Percentiles rank a stretch among this genome's conserved stretches.
Evolutionary conservation across 139 green algal genomes (phyloP).

Genomic region (Zygnema circumcarinatum): DNA sequence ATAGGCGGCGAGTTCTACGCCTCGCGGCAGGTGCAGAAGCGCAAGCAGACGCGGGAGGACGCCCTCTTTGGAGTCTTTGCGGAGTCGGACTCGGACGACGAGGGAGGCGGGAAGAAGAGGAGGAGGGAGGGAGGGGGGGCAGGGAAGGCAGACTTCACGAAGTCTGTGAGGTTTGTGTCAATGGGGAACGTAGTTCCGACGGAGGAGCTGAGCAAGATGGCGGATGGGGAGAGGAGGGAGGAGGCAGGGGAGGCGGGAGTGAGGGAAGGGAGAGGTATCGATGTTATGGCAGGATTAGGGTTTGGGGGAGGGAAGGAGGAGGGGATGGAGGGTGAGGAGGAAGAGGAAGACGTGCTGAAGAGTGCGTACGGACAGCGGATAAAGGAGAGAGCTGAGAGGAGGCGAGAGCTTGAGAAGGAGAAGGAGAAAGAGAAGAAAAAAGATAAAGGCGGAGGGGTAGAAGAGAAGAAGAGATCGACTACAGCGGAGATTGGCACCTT

Average conservation of each 20-base stretch:
- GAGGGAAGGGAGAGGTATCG: not conserved
- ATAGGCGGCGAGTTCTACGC: conserved; percentile 88
- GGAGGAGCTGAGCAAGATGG: conserved; percentile 14
- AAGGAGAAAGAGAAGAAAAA: conserved; percentile 63
- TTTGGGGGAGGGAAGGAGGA: conserved; percentile 13
- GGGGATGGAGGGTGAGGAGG: conserved; percentile 55
- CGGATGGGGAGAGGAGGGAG: conserved; percentile 24
- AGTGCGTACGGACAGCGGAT: conserved; percentile 79
- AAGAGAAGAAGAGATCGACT: not conserved
- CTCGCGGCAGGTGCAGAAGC: conserved; percentile 68
- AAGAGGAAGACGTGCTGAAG: conserved; percentile 72
- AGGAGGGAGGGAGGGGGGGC: conserved; percentile 39
- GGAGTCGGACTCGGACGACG: conserved; percentile 53
- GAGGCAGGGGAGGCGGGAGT: conserved; percentile 10
- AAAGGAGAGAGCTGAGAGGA: conserved; percentile 62
- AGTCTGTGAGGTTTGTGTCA: conserved; percentile 86
- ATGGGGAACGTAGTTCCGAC: conserved; percentile 62
- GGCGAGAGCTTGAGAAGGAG: conserved; percentile 53
- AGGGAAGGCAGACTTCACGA: conserved; percentile 69
- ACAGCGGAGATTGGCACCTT: conserved; percentile 69
- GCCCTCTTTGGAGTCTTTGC: conserved; percentile 86
- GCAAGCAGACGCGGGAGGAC: conserved; percentile 84
- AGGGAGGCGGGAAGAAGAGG: conserved; percentile 41
- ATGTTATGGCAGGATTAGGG: conserved; percentile 10
- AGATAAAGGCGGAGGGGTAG: not conserved